These are phyloP conservation scores for Candida tibetensis DNA, from an alignment of 805 yeast species.

Conservation along the genomic window DNA sequence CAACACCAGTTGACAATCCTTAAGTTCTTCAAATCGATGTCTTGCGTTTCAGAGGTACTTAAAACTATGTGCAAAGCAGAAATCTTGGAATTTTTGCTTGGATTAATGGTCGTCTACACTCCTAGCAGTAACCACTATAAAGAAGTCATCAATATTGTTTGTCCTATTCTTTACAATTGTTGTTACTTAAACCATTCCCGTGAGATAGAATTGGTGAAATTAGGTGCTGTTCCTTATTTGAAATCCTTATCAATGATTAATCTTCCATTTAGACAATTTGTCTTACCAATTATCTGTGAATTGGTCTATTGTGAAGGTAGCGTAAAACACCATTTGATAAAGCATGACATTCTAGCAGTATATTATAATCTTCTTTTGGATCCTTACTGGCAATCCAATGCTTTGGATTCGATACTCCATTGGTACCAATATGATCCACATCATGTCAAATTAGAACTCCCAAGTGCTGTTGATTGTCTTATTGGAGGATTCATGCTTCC, in stretches of 20 bases:
- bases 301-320: conserved; percentile 43
- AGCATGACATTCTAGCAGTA: conserved; percentile 35
- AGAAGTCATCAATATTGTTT: conserved; percentile 42
- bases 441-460: conserved; percentile 20
- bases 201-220: conserved; percentile 44
- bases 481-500: conserved; percentile 39
- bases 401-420: conserved; percentile 47
- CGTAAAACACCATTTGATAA: conserved; percentile 37
- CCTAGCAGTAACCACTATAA: conserved; percentile 30
- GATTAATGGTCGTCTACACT: conserved; percentile 23
- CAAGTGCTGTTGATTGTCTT: conserved; percentile 29
- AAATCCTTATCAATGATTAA: conserved; percentile 38
- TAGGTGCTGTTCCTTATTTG: conserved; percentile 48
- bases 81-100: conserved; percentile 43
- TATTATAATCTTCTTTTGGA: conserved; percentile 44
- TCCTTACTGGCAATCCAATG: conserved; percentile 57
- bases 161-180: conserved; percentile 51
- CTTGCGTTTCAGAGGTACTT: conserved; percentile 34
- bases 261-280: conserved; percentile 49
- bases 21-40: conserved; percentile 44
- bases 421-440: conserved; percentile 35
- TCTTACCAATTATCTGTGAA: conserved; percentile 52
- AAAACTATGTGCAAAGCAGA: conserved; percentile 36
- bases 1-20: conserved; percentile 38
- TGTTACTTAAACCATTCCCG: conserved; percentile 46